A percentile compares a stretch with the other conserved stretches of the same genome.
Evolutionary conservation across 805 yeast genomes (phyloP).

Genomic region (Nakazawaea pomicola): DNA sequence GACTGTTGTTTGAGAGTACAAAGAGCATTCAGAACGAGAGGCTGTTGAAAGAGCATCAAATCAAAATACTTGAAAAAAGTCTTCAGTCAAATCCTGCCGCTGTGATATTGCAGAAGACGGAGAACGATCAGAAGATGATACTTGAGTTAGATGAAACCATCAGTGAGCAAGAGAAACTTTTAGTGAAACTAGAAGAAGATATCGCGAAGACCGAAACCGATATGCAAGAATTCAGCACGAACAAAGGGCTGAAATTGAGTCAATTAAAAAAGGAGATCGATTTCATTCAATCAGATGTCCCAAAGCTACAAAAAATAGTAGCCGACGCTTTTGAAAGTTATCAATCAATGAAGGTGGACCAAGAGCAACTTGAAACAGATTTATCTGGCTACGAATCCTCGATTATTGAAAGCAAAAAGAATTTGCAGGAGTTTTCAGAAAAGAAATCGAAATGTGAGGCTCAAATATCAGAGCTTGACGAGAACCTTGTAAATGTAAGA

Average conservation of each 20-base stretch:
- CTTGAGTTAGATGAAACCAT: slow-evolving; percentile 33
- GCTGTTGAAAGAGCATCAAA: slow-evolving; percentile 53
- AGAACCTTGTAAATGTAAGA: slow-evolving; percentile 23
- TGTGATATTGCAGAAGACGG: slow-evolving; percentile 45
- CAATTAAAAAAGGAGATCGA: slow-evolving; percentile 53
- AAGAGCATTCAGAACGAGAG: slow-evolving; percentile 53
- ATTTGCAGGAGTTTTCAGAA: slow-evolving; percentile 30
- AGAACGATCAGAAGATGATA: slow-evolving; percentile 42
- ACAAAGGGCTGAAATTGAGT: slow-evolving; percentile 77
- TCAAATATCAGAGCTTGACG: slow-evolving; percentile 25
- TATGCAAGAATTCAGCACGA: slow-evolving; percentile 71
- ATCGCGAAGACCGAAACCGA: slow-evolving; percentile 61
- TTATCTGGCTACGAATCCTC: slow-evolving; percentile 39
- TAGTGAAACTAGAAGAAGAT: slow-evolving; percentile 33
- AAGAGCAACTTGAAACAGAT: slow-evolving; percentile 64
- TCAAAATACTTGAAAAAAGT: slow-evolving; percentile 49
- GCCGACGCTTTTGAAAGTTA: slow-evolving; percentile 45
- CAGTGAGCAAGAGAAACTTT: slow-evolving; percentile 26
- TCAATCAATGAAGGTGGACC: slow-evolving; percentile 63
- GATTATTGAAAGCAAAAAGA: slow-evolving; percentile 28
- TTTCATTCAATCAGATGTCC: slow-evolving; percentile 31
- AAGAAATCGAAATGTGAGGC: slow-evolving; percentile 19
- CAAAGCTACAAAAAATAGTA: slow-evolving; percentile 31
- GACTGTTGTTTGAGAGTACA: slow-evolving; percentile 42
- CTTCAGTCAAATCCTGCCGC: slow-evolving; percentile 53